Base-by-base conservation (phyloP, 2,329 filamentous ascomycete genomes). In the Epichloe gansuensis region DNA sequence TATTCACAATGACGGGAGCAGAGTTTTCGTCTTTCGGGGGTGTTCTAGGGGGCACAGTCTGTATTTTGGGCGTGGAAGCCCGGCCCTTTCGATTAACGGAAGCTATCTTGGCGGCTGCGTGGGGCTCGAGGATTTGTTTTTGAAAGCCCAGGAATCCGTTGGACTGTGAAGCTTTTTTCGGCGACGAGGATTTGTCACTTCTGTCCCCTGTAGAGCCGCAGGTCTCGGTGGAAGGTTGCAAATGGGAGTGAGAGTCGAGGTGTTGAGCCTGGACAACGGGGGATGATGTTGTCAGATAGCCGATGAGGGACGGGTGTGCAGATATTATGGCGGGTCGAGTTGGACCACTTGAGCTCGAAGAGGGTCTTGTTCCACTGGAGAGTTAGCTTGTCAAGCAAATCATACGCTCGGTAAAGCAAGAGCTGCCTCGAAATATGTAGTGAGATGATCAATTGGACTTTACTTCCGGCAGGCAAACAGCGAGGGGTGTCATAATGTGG, bases 211-310 rank as follows among this genome's bases (percentile, higher is more conserved):
- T 72, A 61, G 82, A 87, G 61, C 81, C 79, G 25, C 15, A 9
- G 15, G 17, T 12, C 13, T 11, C 47, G 23, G 13, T 25, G 25
- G 70, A 72, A 51, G 66, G 69, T 58, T 65, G 72, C 54, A 56
- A 52, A 40, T 57, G 55, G 36, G 55, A 50, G 40, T 58, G 56
- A 23, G 62, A 54, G 41, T 63, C 59, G 36, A 76, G 61, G 57
- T 76, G 75, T 25, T 71, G 72, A 47, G 78, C 75, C 60, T 83
- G 81, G 49, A 86, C 76, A 53, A 84, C 67, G 35, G 84, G 80
- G 23, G 84, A 86, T 34, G 83, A 85, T 36, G 81, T 80, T 47
- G 84, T 86, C 54, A 85, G 71, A 64, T 85, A 81, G 56, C 80
- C 81, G 61, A 78, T 74, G 60, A 85, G 82, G 36, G 84, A 84